Conservation (phyloP, 208 protist genomes). For the Sergeia podlipaevii region DNA sequence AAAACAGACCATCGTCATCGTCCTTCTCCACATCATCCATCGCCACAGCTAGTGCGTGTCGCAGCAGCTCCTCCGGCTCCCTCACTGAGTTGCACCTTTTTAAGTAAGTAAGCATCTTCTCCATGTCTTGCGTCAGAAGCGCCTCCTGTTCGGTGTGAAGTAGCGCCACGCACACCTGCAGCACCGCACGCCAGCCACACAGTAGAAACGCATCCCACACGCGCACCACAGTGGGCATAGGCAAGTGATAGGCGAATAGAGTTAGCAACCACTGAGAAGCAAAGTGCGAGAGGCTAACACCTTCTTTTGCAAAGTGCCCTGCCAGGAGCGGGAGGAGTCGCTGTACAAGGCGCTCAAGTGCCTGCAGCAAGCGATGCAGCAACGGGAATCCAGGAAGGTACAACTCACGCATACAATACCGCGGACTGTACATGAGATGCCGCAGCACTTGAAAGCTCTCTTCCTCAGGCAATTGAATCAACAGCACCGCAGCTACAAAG, state of each 20-base stretch:
- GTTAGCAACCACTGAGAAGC: slow-evolving; percentile 66
- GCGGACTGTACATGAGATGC: slow-evolving; percentile 21
- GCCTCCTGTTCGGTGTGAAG: slow-evolving; percentile 36
- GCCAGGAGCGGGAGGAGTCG: slow-evolving; percentile 34
- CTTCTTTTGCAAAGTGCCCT: slow-evolving; percentile 24
- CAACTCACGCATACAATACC: slow-evolving; percentile 36
- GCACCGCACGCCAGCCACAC: slow-evolving; percentile 40
- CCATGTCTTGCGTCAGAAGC: slow-evolving; percentile 34
- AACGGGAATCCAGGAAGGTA: slow-evolving; percentile 49
- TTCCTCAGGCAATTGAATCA: slow-evolving; percentile 44
- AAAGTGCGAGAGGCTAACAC: slow-evolving; percentile 31
- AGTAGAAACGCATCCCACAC: slow-evolving; percentile 59
- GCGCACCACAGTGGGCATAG: slow-evolving; percentile 26
- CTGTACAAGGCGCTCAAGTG: slow-evolving; percentile 21
- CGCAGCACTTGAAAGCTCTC: slow-evolving; percentile 46
- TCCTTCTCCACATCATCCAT: slow-evolving; percentile 33
- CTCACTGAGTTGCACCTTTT: slow-evolving; percentile 19
- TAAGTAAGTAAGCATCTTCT: slow-evolving; percentile 37
- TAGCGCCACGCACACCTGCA: slow-evolving; percentile 38
- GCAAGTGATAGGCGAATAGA: slow-evolving; percentile 55
- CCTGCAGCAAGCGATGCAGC: slow-evolving; percentile 20
- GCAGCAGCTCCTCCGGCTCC: slow-evolving; percentile 32
- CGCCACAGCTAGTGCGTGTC: slow-evolving; percentile 31
- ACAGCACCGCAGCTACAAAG: slow-evolving; percentile 49
- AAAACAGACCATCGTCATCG: slow-evolving; percentile 5